Base-by-base conservation (phyloP, 345 rosid genomes). In the Turritis glabra region DNA sequence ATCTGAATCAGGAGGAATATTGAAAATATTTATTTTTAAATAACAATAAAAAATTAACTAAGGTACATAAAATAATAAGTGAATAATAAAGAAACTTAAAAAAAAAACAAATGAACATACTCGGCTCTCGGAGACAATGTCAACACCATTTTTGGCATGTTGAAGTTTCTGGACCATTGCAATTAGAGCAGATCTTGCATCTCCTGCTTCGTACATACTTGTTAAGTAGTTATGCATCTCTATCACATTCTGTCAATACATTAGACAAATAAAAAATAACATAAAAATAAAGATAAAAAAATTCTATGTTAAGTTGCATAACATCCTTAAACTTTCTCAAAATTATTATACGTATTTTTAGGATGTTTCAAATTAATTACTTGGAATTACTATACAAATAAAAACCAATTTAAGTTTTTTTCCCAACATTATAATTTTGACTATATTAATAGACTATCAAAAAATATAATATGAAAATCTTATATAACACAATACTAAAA, bases 211-310 rank as follows among this genome's bases (percentile, higher is more conserved):
- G 37, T 95, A 92, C 51, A 95, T 90, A 65, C 99, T 91, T 19
- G 98, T 90, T 75, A 95, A 84, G 82, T 92, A 95, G 80, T 95
- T 95, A 80, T 95, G 99, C 99, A 95, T 92, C 59, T 92, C 97
- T 52, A 95, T 92, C n/a, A 95, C 75, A 43, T 85, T 83, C 97
- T 95, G 86, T 46, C 59, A 48, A 54, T 43, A 2, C 21, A 68
- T 40, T 32, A 48, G 5, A 40, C 6, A 75, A 22, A 7, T 17
- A 17, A 35, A 63, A 11, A 0, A 51, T 38, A 59, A 15, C 4
- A 46, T 19, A 25, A 58, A 19, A 10, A 41, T 17, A 7, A 17
- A 46, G 22, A 46, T 17, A 15, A 41, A 15, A 41, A 41, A 15
- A 5, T 46, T 17, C 0, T 44, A n/a, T n/a, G 48, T n/a, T n/a